phyloP scores from a whole-genome alignment of 345 rosid genomes.

The Gossypium raimondii region DNA sequence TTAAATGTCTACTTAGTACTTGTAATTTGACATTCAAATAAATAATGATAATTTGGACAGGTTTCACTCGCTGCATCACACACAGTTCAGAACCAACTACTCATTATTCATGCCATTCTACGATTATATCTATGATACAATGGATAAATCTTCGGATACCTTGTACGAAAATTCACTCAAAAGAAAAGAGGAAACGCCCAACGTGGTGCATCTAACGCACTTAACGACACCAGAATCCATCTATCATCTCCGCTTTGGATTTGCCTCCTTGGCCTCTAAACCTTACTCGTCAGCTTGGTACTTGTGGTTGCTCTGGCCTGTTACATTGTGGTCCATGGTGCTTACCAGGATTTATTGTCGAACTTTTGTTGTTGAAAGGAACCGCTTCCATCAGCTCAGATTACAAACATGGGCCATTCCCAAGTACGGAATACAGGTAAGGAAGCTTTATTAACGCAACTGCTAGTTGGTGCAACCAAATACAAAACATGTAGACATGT shows the following conservation, averaged over 20 bases:
- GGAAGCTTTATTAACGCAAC: not conserved
- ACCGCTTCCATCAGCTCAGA: constrained; percentile 39
- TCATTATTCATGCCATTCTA: constrained; percentile 54
- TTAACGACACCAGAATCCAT: constrained; percentile 29
- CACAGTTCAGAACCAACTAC: constrained; percentile 49
- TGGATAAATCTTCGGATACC: constrained; percentile 31
- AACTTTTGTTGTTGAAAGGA: constrained; percentile 46
- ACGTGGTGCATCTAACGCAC: constrained; percentile 57
- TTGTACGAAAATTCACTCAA: constrained; percentile 32
- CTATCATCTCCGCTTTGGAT: not conserved
- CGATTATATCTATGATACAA: constrained; percentile 43
- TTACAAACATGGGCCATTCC: constrained; percentile 76
- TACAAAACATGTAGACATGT: not conserved
- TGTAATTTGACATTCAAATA: too few species aligned
- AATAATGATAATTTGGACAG: constrained; percentile 14
- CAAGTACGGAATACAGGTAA: constrained; percentile 57
- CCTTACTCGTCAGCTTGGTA: not conserved
- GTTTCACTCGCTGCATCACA: constrained; percentile 53
- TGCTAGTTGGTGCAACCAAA: not conserved
- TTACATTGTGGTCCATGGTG: constrained; percentile 22
- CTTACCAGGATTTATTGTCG: constrained; percentile 36
- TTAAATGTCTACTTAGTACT: too few species aligned
- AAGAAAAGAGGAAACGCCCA: constrained; percentile 37
- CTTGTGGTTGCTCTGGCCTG: not conserved
- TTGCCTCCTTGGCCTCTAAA: not conserved